These are phyloP conservation scores for Hymenoscyphus linearis DNA, from an alignment of 2,329 filamentous ascomycete species.

Conservation along the genomic window DNA sequence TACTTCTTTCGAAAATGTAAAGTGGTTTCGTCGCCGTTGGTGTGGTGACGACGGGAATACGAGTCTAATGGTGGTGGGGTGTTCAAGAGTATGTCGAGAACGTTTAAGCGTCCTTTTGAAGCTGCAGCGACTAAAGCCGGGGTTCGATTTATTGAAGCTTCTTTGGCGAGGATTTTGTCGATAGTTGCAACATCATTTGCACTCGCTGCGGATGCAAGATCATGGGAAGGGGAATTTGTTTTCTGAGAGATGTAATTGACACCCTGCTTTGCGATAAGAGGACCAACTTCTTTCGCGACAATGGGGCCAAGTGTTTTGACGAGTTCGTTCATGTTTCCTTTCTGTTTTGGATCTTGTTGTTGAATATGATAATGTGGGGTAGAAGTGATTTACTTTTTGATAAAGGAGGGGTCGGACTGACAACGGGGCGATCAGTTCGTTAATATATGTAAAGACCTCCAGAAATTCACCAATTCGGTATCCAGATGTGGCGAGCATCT, in stretches of 20 bases:
- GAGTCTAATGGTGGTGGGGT: constrained; percentile 1
- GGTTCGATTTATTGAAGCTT: constrained; percentile 11
- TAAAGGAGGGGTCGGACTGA: neutral
- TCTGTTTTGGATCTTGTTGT: neutral
- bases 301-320: constrained; percentile 9
- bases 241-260: constrained; percentile 13
- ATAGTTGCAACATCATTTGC: constrained; percentile 9
- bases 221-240: constrained; percentile 1
- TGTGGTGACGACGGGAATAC: neutral
- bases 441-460: neutral
- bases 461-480: neutral
- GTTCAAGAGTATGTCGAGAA: constrained; percentile 17
- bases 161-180: constrained; percentile 8
- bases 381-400: neutral
- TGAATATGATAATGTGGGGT: neutral
- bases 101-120: constrained; percentile 11
- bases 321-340: constrained; percentile 8
- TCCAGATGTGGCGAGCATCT: neutral
- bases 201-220: constrained; percentile 11
- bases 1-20: neutral
- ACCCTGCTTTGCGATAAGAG: constrained; percentile 9
- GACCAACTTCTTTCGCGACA: constrained; percentile 11
- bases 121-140: constrained; percentile 18
- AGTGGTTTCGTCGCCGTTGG: neutral
- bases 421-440: neutral